phyloP scores from a whole-genome alignment of 108 stramenopile genomes.

The Conticribra guillardii region DNA sequence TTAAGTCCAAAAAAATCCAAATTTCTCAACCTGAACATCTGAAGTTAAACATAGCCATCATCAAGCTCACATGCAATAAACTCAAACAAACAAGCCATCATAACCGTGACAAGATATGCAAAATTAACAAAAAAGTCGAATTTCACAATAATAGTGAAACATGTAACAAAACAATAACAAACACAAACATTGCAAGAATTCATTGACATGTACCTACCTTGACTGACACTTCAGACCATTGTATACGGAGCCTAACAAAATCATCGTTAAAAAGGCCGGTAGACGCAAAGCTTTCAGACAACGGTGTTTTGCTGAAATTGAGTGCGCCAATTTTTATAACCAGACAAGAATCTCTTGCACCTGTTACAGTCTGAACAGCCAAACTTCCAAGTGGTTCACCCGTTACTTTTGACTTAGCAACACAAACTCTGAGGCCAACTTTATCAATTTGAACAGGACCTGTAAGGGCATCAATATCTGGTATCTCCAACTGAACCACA shows the following conservation, averaged over 20 bases:
- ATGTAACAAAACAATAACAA: too few species aligned
- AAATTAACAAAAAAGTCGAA: too few species aligned
- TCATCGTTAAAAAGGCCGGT: constrained; percentile 62
- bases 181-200: too few species aligned
- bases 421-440: constrained; percentile 69
- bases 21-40: too few species aligned
- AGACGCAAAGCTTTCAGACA: constrained; percentile 2
- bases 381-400: constrained; percentile 75
- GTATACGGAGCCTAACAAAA: constrained; percentile 71
- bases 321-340: constrained; percentile 86
- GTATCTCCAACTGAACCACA: constrained; percentile 46
- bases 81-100: too few species aligned
- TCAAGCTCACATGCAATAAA: too few species aligned
- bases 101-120: too few species aligned
- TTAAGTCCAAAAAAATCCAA: too few species aligned
- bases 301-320: constrained; percentile 35
- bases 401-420: constrained; percentile 45
- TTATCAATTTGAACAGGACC: constrained; percentile 63
- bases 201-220: too few species aligned
- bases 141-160: too few species aligned
- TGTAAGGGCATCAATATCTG: constrained; percentile 58
- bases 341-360: constrained; percentile 66
- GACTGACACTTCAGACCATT: constrained; percentile 78
- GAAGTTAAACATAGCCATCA: too few species aligned
- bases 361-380: constrained; percentile 81